These are phyloP conservation scores for Blakeslea trispora DNA, from an alignment of 371 early-diverging fungal genomes.

Conservation along the genomic window DNA sequence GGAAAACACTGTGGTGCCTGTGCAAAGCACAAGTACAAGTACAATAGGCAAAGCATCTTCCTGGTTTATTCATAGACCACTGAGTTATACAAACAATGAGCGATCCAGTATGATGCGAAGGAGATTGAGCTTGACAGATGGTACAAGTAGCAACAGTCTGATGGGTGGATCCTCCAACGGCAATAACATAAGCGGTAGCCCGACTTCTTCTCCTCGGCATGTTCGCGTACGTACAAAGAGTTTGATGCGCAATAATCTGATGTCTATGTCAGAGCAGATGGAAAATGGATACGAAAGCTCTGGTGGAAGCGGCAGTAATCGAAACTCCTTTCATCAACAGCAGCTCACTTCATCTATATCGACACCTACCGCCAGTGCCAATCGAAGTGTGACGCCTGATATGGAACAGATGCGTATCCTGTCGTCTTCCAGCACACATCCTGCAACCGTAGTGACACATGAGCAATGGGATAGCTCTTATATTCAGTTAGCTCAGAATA, in stretches of 20 bases:
- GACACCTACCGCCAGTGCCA: not conserved
- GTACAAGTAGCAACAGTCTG: not conserved
- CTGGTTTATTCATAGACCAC: slow-evolving; percentile 14
- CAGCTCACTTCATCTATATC: slow-evolving; percentile 8
- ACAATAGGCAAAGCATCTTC: slow-evolving; percentile 11
- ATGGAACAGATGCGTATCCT: slow-evolving; percentile 14
- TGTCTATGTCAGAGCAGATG: slow-evolving; percentile 19
- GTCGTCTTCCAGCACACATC: slow-evolving; percentile 4
- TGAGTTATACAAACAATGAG: slow-evolving; percentile 4
- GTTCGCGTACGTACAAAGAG: slow-evolving; percentile 40
- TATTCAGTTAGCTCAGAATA: slow-evolving; percentile 17
- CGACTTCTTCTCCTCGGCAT: slow-evolving; percentile 17
- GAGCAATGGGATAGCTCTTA: slow-evolving; percentile 25
- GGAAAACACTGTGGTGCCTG: slow-evolving; percentile 9
- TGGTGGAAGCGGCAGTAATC: slow-evolving; percentile 1
- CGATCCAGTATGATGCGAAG: slow-evolving; percentile 20
- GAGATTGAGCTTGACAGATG: slow-evolving; percentile 21
- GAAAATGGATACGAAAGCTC: slow-evolving; percentile 15
- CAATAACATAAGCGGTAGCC: slow-evolving; percentile 5
- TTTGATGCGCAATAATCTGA: slow-evolving; percentile 42
- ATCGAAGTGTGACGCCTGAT: slow-evolving; percentile 12
- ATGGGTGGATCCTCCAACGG: not conserved
- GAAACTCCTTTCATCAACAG: slow-evolving; percentile 13
- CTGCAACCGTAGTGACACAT: slow-evolving; percentile 8
- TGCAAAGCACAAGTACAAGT: slow-evolving; percentile 18